Percentiles rank a stretch among this genome's conserved stretches.
phyloP scores from a whole-genome alignment of 139 green algal species.

The Picochlorum sp. region DNA sequence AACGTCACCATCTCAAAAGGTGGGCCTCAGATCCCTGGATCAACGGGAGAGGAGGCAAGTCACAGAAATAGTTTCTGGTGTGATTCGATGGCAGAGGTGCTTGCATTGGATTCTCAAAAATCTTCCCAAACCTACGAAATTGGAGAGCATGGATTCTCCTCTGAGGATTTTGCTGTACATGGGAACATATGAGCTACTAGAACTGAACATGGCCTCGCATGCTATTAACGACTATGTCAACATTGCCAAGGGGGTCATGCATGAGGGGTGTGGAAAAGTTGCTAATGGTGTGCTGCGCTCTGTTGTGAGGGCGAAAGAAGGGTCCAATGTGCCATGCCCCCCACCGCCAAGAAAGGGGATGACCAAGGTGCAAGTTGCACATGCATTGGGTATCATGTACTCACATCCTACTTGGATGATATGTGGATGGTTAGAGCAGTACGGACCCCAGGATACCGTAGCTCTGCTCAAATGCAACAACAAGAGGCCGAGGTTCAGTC shows the following conservation, averaged over 20 bases:
- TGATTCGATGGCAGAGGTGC: constrained; percentile 41
- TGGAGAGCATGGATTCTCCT: constrained; percentile 16
- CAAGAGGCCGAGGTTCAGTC: constrained; percentile 18
- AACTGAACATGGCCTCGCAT: constrained; percentile 17
- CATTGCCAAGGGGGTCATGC: constrained; percentile 46
- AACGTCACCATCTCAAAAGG: not conserved
- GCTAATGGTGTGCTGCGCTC: constrained; percentile 50
- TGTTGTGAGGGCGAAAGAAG: not conserved
- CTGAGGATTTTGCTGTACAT: constrained; percentile 55
- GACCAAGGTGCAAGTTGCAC: not conserved
- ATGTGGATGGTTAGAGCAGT: constrained; percentile 52
- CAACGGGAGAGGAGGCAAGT: constrained; percentile 2
- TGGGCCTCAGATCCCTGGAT: not conserved
- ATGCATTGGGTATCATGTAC: constrained; percentile 26
- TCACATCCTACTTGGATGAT: constrained; percentile 78
- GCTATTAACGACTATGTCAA: constrained; percentile 66
- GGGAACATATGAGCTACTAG: constrained; percentile 59
- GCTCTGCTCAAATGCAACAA: constrained; percentile 73
- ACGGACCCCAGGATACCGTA: constrained; percentile 33
- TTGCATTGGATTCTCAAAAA: constrained; percentile 43
- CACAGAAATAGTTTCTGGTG: constrained; percentile 59
- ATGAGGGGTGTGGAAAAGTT: constrained; percentile 26
- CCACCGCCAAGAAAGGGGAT: not conserved
- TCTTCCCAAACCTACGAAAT: constrained; percentile 24
- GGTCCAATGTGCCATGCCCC: constrained; percentile 13